Base-by-base conservation (phyloP, 345 rosid genomes). In the Euphorbia tirucalli region DNA sequence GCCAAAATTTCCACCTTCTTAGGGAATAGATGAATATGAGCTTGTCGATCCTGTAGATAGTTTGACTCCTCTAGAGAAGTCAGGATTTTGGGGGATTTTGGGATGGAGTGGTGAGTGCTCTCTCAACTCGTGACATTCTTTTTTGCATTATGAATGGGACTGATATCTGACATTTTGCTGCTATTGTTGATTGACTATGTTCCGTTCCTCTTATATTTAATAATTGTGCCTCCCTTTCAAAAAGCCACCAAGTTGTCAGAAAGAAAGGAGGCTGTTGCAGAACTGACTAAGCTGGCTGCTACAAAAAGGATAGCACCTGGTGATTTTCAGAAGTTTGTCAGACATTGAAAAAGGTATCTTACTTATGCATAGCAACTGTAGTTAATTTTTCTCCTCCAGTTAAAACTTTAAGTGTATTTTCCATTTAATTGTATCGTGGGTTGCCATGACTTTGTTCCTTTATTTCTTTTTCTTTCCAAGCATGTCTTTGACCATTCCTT, bases 231-330 rank as follows among this genome's bases (percentile, higher is more conserved):
- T 71, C 48, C 66, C 56, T 78, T 74, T 75, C 78, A 96, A 98
- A 96, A 96, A 93, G 98, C 97, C 79, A 76, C 96, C n/a, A 96
- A 96, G 87, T 96, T 98, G 99, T 96, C 88, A 67, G 98, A 93
- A 80, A 84, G 98, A 75, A 96, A 88, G 80, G 99, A 93, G 71
- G 98, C 96, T 68, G 96, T 96, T 81, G 90, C 92, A 43, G 97
- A 96, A 87, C 84, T 96, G 56, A 86, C 95, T 19, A 88, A 93
- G 83, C 98, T 96, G 81, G 97, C 98, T 61, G 90, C 98, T 4
- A 85, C 95, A 32, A 96, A 86, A 77, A 96, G 83, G 81, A 93
- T 96, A 72, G 93, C 97, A 39, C 90, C 95, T 27, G 98, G 99
- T 75, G 97, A 93, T 86, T 93, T 81, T 75, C 87, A 14, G 98